Base-by-base conservation (phyloP, 257 asterid species). In the Solanum ossicruentum region DNA sequence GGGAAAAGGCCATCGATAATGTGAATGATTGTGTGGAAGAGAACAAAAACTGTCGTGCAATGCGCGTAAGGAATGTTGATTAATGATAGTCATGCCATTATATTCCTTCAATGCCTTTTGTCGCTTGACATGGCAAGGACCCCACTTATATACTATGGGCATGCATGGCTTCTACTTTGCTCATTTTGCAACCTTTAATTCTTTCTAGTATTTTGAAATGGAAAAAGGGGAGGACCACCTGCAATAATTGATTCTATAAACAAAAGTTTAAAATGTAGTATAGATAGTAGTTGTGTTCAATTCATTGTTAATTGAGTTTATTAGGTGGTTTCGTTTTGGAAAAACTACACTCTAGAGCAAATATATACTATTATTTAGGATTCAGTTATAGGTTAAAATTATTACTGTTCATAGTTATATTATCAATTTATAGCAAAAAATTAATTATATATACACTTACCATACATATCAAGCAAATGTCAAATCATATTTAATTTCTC, bases 21-120 rank as follows among this genome's bases (percentile, higher is more conserved):
- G 73, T 36, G 71, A 81, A 58, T 58, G 5, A 81, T 81, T 81
- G 56, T 56, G 69, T 57, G 71, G 39, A 85, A 86, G 84, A 86
- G 88, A 88, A 89, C 89, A 88, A 86, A 89, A 88, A 82, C 17
- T 88, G 87, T 90, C 91, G 92, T 90, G 91, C 84, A 85, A 80
- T 41, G 85, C 39, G 60, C 20, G 72, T 65, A 81, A 56, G 58
- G 84, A 43, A 81, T 81, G 70, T 12, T 56, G 3, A 1, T 56
- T 56, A 3, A 36, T 36, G 41, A 36, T 36, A 9, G 15, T 63
- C 67, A 36, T 57, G 43, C 58, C 56, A 58, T 58, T 21, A 81
- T 81, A 81, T 81, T 56, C 67, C 41, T 21, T 56, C 39, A 58
- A 51, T 81, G n/a, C 84, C 41, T 81, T 81, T 81, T 58, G 84